These are phyloP conservation scores for Rhodotorula sp. DNA, from an alignment of 1,284 basidiomycete species.

Conservation along the genomic window DNA sequence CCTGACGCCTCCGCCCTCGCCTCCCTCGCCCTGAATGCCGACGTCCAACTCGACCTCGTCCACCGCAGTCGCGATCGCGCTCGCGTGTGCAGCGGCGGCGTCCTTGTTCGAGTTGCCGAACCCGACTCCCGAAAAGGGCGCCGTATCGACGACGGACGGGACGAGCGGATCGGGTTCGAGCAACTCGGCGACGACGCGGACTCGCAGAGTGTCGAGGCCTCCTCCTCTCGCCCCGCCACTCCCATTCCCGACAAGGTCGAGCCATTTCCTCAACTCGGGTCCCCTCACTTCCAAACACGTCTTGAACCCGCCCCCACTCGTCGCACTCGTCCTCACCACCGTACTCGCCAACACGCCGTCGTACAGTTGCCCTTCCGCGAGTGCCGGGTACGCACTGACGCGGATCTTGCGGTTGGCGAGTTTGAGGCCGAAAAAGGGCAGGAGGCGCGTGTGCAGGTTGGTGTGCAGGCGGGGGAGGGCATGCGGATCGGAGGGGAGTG, in stretches of 20 bases:
- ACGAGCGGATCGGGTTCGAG: slow-evolving; percentile 21
- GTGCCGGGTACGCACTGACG: slow-evolving; percentile 31
- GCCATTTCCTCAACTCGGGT: slow-evolving; percentile 13
- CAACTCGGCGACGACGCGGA: slow-evolving; percentile 34
- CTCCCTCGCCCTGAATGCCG: slow-evolving; percentile 20
- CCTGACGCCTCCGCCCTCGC: slow-evolving; percentile 54
- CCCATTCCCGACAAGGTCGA: slow-evolving; percentile 18
- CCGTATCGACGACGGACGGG: slow-evolving; percentile 7
- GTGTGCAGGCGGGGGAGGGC: slow-evolving; percentile 36
- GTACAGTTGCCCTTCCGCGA: slow-evolving; percentile 10
- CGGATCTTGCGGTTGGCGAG: slow-evolving; percentile 40
- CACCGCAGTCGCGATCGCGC: slow-evolving; percentile 17
- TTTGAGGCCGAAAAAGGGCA: slow-evolving; percentile 43
- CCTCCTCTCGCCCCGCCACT: neutral
- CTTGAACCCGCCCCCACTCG: slow-evolving; percentile 39
- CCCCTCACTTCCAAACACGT: slow-evolving; percentile 29
- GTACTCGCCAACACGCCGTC: slow-evolving; percentile 25
- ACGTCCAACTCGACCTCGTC: slow-evolving; percentile 30
- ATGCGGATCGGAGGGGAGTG: neutral
- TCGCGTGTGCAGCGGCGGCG: neutral
- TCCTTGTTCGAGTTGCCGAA: neutral
- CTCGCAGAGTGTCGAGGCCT: slow-evolving; percentile 7
- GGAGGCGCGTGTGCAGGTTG: slow-evolving; percentile 42
- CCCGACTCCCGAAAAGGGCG: neutral
- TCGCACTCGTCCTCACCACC: slow-evolving; percentile 26